phyloP scores from a whole-genome alignment of 116 monocot genomes.

The Phalaenopsis hybrid region DNA sequence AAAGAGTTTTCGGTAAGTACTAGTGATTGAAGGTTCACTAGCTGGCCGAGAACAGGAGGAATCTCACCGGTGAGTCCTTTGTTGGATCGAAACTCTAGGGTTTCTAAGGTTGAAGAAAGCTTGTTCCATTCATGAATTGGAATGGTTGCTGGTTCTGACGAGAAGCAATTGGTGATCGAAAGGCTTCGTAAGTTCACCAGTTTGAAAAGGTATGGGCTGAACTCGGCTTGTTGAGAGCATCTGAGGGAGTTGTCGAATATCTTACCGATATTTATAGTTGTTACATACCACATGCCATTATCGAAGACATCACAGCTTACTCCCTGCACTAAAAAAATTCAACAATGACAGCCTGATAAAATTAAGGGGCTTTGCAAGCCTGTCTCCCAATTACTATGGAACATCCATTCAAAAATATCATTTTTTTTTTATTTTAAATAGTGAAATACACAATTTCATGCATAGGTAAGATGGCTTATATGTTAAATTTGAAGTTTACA shows the following conservation, averaged over 20 bases:
- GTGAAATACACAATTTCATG: too few relatives aligned
- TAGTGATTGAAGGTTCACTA: slow-evolving; percentile 16
- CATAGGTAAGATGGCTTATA: too few relatives aligned
- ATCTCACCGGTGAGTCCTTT: slow-evolving; percentile 14
- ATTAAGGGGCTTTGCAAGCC: too few relatives aligned
- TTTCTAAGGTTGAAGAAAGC: slow-evolving; percentile 14
- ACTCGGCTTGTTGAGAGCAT: slow-evolving; percentile 11
- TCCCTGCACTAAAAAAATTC: slow-evolving; percentile 12
- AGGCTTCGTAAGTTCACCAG: slow-evolving; percentile 18
- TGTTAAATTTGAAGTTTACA: too few relatives aligned
- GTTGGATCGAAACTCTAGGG: slow-evolving; percentile 23
- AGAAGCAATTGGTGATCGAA: slow-evolving; percentile 24
- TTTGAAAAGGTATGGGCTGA: slow-evolving; percentile 17
- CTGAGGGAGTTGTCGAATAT: slow-evolving; percentile 22
- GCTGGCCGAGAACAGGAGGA: slow-evolving; percentile 9
- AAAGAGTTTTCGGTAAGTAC: slow-evolving; percentile 22
- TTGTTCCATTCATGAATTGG: slow-evolving; percentile 6
- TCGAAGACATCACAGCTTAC: slow-evolving; percentile 23
- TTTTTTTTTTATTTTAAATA: too few relatives aligned
- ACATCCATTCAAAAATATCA: too few relatives aligned
- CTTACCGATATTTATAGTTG: slow-evolving; percentile 17
- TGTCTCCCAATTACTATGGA: too few relatives aligned
- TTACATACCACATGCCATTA: slow-evolving; percentile 22
- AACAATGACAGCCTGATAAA: neutral
- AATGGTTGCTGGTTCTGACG: slow-evolving; percentile 1